A percentile compares a stretch with the other conserved stretches of the same genome.
phyloP scores from a whole-genome alignment of 2,329 filamentous ascomycete genomes.

The Periglandula ipomoeae region DNA sequence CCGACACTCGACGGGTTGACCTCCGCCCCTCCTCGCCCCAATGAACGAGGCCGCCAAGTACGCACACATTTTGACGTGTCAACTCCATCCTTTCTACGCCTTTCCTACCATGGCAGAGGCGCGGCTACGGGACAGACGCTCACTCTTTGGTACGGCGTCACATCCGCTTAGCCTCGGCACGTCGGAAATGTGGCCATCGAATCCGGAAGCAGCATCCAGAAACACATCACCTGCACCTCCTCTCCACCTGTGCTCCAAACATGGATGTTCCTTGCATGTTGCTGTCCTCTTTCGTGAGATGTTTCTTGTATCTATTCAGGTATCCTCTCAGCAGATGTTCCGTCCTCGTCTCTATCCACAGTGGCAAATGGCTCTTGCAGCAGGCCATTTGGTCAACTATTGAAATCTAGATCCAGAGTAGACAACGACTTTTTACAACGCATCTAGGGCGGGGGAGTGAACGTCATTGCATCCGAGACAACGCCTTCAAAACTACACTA shows the following conservation, averaged over 20 bases:
- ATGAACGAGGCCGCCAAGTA: neutral
- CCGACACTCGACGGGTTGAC: neutral
- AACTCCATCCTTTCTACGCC: neutral
- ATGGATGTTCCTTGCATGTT: constrained; percentile 7
- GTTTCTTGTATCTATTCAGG: too few species aligned
- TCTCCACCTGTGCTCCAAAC: neutral
- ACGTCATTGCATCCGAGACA: neutral
- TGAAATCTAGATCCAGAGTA: neutral
- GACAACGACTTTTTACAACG: neutral
- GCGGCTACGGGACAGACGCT: too few species aligned
- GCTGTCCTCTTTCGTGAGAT: neutral
- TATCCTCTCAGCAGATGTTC: neutral
- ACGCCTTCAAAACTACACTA: neutral
- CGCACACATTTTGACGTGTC: neutral
- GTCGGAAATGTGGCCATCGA: neutral
- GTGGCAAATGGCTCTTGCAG: neutral
- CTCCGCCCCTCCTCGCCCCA: neutral
- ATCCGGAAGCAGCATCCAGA: neutral
- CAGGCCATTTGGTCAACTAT: neutral
- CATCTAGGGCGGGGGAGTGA: neutral
- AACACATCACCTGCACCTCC: neutral
- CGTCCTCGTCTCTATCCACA: neutral
- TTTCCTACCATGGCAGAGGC: too few species aligned
- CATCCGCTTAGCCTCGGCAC: neutral
- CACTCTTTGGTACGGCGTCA: too few species aligned